Evolutionary conservation across 345 rosid genomes (phyloP).

Genomic region (Mangifera indica): DNA sequence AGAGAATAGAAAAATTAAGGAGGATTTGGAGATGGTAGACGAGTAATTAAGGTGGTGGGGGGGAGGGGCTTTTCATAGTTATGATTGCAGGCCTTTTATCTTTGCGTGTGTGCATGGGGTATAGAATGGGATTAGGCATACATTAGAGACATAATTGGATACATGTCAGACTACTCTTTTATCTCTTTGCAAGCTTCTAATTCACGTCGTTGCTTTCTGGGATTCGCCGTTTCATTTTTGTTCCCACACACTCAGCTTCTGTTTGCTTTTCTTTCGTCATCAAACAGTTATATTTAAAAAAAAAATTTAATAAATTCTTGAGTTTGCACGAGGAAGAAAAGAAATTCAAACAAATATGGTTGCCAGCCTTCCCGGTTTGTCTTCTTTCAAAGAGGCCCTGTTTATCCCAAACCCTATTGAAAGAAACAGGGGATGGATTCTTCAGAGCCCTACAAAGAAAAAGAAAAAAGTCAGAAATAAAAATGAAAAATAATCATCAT

Average conservation of each 20-base stretch:
- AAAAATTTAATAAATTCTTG: neutral
- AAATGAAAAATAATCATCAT: no score
- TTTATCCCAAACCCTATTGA: no score
- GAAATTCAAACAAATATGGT: no score
- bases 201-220: constrained; percentile 35
- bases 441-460: neutral
- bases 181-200: constrained; percentile 31
- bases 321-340: neutral
- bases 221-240: constrained; percentile 31
- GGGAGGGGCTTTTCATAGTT: constrained; percentile 48
- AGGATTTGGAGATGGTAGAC: neutral
- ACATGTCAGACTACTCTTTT: constrained; percentile 21
- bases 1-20: neutral
- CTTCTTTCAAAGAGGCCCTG: no score
- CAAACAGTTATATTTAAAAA: neutral
- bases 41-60: constrained; percentile 15
- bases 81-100: constrained; percentile 56
- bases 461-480: neutral
- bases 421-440: no score
- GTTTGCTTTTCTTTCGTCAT: neutral
- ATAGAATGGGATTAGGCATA: neutral
- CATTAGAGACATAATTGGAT: constrained; percentile 29
- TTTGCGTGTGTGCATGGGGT: constrained; percentile 42
- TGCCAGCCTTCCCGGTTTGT: no score
- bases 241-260: no score